Percentiles rank a stretch among this genome's conserved stretches.
Conservation (phyloP, 2,329 filamentous ascomycete genomes). For the Microsporum canis region DNA sequence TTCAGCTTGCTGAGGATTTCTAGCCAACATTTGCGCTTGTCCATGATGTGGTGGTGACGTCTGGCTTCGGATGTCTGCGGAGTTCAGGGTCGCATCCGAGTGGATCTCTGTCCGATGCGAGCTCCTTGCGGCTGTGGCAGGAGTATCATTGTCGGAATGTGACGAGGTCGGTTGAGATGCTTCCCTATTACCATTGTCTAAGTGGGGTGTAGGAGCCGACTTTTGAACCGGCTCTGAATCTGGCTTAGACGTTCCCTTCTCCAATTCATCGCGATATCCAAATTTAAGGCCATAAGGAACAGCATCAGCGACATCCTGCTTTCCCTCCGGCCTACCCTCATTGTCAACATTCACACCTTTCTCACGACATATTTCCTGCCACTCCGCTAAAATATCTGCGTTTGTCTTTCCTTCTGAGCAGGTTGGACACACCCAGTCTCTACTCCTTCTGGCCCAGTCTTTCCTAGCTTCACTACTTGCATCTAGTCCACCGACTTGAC, state of each 20-base stretch:
- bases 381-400: constrained; percentile 60
- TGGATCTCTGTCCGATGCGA: background rate
- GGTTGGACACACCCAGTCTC: constrained; percentile 53
- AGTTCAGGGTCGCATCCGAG: background rate
- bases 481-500: constrained; percentile 84
- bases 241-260: background rate
- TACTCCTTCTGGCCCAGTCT: constrained; percentile 57
- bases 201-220: background rate
- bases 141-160: background rate
- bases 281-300: constrained; percentile 43
- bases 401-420: constrained; percentile 56
- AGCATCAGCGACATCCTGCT: constrained; percentile 26
- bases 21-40: background rate
- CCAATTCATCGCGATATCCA: constrained; percentile 32
- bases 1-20: constrained; percentile 26
- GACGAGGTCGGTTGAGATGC: background rate
- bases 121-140: background rate
- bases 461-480: constrained; percentile 55
- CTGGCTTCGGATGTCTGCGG: background rate
- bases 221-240: background rate
- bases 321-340: constrained; percentile 29
- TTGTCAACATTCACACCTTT: constrained; percentile 32
- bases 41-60: background rate
- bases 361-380: constrained; percentile 47
- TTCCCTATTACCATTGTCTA: background rate